Evolutionary conservation across 768 basidiomycete genomes (phyloP), one percentile per base, ranked within the genome.

Genomic region (Amyloporia xantha): DNA sequence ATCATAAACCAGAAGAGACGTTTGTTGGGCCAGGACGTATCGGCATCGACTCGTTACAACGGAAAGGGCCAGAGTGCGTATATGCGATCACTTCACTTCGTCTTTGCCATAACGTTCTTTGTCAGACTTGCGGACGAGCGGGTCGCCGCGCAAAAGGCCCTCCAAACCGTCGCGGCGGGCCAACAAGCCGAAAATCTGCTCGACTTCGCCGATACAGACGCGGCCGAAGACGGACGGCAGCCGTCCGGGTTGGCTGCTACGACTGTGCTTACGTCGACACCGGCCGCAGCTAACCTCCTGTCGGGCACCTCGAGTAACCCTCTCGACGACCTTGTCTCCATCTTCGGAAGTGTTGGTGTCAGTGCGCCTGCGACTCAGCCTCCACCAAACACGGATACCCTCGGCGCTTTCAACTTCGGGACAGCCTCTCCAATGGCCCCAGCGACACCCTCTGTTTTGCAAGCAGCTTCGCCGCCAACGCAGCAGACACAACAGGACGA

Each of bases 1-100:
- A 99, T 63, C 96, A 99, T 70, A 97, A 96, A 66, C 96, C 96
- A 0, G 84, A 83, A 28, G 90, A 92, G 63, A 97, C 96, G 0
- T 99, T 99, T 60, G 81, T 99, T 48, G 96, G 95, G 0, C 82
- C 82, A 55, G 95, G 96, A 6, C 77, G 94, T 41, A 74, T 97
- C 49, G 86, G 91, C 6, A 89, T 82, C 0, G 91, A 93, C 56
- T 73, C 86, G 5, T 72, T 94, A 56, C 79, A 81, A 54, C 72
- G 75, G 58, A 84, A 76, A 66, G 79, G 71, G 48, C 58, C 66
- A 47, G 84, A 84, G 82, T 84, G 51, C 30, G 82, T 71, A 1
- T 24, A 49, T 45, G 27, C 26, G 30, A 20, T 6, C 47, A n/a
- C 37, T 47, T 47, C 17, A 52, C 20, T 47, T 19, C 15, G 25